These are phyloP conservation scores for Blastobotrys petasosporus DNA, from an alignment of 1,139 yeast species.

Conservation along the genomic window DNA sequence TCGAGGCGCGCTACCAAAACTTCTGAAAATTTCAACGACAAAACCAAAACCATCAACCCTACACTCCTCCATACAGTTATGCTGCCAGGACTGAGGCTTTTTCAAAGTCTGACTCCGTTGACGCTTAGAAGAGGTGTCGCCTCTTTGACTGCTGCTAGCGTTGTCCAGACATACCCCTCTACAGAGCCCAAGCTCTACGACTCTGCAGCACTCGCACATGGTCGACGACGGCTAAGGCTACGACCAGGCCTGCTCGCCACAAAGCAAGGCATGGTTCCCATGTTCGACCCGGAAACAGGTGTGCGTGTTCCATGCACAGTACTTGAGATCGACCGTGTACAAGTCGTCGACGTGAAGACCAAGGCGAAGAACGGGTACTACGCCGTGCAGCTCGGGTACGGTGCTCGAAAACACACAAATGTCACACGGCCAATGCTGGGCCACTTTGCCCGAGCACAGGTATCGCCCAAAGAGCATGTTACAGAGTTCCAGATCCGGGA, in stretches of 20 bases:
- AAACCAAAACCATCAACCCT: too few relatives aligned
- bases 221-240: slow-evolving; percentile 58
- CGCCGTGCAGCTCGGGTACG: slow-evolving; percentile 87
- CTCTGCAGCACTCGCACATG: slow-evolving; percentile 35
- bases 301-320: slow-evolving; percentile 67
- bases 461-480: slow-evolving; percentile 72
- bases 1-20: too few relatives aligned
- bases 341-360: slow-evolving; percentile 72
- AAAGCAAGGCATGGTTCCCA: slow-evolving; percentile 87
- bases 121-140: slow-evolving; percentile 20
- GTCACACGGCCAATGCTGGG: slow-evolving; percentile 62
- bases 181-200: slow-evolving; percentile 32
- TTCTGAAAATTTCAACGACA: too few relatives aligned
- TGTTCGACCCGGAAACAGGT: slow-evolving; percentile 60
- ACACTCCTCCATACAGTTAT: too few relatives aligned
- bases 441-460: slow-evolving; percentile 74
- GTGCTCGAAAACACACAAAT: slow-evolving; percentile 59
- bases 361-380: slow-evolving; percentile 65
- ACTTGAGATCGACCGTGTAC: slow-evolving; percentile 80
- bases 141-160: slow-evolving; percentile 32
- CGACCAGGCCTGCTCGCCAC: slow-evolving; percentile 82
- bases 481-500: slow-evolving; percentile 75
- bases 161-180: slow-evolving; percentile 28
- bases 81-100: too few relatives aligned
- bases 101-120: slow-evolving; percentile 3